Evolutionary conservation across 169 alveolate species (phyloP).

Genomic region (Cyclospora cayetanensis): DNA sequence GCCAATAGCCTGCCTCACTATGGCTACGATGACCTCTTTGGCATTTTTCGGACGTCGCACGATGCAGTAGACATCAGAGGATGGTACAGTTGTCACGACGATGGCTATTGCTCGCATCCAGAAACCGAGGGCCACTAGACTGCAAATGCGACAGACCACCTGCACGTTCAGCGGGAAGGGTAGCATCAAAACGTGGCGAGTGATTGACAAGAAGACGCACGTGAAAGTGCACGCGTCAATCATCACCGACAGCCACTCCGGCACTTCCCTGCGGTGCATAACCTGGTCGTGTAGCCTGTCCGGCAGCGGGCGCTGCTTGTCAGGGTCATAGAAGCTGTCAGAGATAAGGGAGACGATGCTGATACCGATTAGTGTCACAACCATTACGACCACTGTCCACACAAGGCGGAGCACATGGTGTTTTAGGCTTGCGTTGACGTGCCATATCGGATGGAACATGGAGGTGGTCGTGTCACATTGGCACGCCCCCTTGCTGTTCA

Average conservation of each 20-base stretch:
- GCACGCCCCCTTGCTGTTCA: background rate
- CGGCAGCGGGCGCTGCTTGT: background rate
- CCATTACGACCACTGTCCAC: background rate
- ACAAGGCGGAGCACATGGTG: background rate
- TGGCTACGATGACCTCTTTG: background rate
- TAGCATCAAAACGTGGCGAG: background rate
- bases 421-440: background rate
- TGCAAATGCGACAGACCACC: background rate
- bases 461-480: background rate
- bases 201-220: background rate
- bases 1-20: background rate
- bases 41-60: background rate
- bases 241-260: background rate
- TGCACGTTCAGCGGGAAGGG: conserved; percentile 10
- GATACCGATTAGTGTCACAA: background rate
- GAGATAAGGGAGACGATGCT: background rate
- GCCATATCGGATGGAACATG: background rate
- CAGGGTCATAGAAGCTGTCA: background rate
- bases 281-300: background rate
- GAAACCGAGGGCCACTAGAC: background rate
- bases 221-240: background rate
- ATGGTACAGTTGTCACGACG: background rate
- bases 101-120: background rate
- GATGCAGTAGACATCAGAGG: background rate
- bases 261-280: background rate